Conservation (phyloP, 331 rosid genomes). For the Malus hybrid region DNA sequence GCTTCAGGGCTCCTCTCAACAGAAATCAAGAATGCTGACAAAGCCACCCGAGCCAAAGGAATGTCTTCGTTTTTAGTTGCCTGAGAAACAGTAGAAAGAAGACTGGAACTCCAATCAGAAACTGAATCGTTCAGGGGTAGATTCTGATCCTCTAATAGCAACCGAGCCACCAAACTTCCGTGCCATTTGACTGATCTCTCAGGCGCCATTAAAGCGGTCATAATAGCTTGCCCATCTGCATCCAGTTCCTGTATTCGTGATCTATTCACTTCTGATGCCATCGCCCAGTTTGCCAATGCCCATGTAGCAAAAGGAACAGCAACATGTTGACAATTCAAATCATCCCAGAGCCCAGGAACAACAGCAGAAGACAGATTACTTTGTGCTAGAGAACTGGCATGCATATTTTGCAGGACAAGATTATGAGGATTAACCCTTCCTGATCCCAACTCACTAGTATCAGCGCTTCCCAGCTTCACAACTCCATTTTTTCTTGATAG, state of each 20-base stretch:
- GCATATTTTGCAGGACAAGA: slow-evolving; percentile 32
- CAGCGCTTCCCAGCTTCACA: slow-evolving; percentile 39
- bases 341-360: slow-evolving; percentile 98
- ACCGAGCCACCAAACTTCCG: slow-evolving; percentile 72
- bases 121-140: slow-evolving; percentile 68
- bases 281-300: slow-evolving; percentile 98
- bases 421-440: slow-evolving; percentile 19
- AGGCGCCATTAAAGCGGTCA: slow-evolving; percentile 87
- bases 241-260: slow-evolving; percentile 72
- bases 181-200: slow-evolving; percentile 99
- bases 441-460: slow-evolving; percentile 24
- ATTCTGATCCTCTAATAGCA: slow-evolving; percentile 68
- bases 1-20: slow-evolving; percentile 69
- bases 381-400: slow-evolving; percentile 26
- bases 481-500: slow-evolving; percentile 43
- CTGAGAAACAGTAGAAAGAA: slow-evolving; percentile 79
- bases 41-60: slow-evolving; percentile 72
- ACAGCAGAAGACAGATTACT: slow-evolving; percentile 49
- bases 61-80: slow-evolving; percentile 78
- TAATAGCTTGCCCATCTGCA: slow-evolving; percentile 79
- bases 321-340: slow-evolving; percentile 86
- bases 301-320: slow-evolving; percentile 98
- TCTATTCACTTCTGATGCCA: slow-evolving; percentile 65
- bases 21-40: slow-evolving; percentile 79
- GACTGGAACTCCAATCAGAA: slow-evolving; percentile 86